phyloP scores from a whole-genome alignment of 306 rosid genomes.

The Datisca glomerata region DNA sequence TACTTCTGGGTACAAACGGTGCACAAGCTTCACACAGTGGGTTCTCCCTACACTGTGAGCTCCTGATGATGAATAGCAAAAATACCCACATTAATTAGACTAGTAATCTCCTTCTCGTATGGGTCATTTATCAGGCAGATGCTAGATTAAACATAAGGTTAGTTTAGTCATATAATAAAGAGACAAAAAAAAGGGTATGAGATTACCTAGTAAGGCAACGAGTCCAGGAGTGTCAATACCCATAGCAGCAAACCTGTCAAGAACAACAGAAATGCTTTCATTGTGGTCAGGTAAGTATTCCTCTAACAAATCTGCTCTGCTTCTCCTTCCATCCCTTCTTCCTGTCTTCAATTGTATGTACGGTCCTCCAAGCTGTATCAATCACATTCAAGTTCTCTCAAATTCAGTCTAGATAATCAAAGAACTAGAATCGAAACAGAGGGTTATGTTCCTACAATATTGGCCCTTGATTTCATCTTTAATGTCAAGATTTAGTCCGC shows the following conservation, averaged over 20 bases:
- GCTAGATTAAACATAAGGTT: too few species aligned
- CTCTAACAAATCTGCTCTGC: slow-evolving; percentile 83
- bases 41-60: slow-evolving; percentile 95
- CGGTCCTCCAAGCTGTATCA: slow-evolving; percentile 83
- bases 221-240: slow-evolving; percentile 85
- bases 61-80: slow-evolving; percentile 38
- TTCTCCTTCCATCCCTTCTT: slow-evolving; percentile 93
- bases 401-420: neutral
- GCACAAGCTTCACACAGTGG: slow-evolving; percentile 91
- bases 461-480: too few species aligned
- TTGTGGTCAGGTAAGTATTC: slow-evolving; percentile 92
- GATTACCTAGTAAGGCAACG: slow-evolving; percentile 77
- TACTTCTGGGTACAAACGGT: slow-evolving; percentile 90
- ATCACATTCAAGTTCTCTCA: neutral
- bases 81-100: too few species aligned
- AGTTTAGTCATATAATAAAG: too few species aligned
- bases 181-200: neutral
- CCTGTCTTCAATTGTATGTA: slow-evolving; percentile 75
- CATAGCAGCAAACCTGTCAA: slow-evolving; percentile 70
- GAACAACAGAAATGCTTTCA: slow-evolving; percentile 81
- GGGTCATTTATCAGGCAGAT: too few species aligned
- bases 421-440: too few species aligned
- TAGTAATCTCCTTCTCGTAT: too few species aligned
- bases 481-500: too few species aligned
- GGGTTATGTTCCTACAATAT: too few species aligned